Evolutionary conservation across 2,329 filamentous ascomycete species (phyloP), one percentile per base, ranked within the genome.

Genomic region (Nannizziopsis arthrosporioides): DNA sequence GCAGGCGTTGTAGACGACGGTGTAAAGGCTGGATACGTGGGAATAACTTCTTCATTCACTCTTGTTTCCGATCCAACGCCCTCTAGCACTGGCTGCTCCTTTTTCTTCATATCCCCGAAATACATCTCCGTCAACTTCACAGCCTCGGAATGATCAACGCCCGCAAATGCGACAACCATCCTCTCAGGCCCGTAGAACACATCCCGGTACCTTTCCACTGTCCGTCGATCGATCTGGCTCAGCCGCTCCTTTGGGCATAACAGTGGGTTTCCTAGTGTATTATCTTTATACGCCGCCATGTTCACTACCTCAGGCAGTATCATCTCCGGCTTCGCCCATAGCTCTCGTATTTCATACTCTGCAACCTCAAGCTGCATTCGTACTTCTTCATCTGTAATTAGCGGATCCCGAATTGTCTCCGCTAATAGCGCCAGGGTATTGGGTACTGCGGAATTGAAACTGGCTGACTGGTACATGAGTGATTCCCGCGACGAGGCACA

Each of bases 381-480:
- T 0, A 98, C 85, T 67, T 98, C 92, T 15, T 85, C 80, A 19
- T 93, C 84, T 7, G 86, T 93, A 56, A 96, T 83, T 48, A 76
- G 67, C 5, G 92, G 87, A 56, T 93, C 78, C 50, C 87, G 83
- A 53, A 98, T 93, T 30, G 92, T 96, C 66, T 98, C 92, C 51
- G 92, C 90, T 36, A 98, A 77, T 14, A 98, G 70, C 27, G 76
- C 86, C 18, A 94, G 78, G 10, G 90, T 87, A 7, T 80, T 80
- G 5, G 85, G 82, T 7, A 98, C 88, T 14, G 87, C 83, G 19
- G 82, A 83, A 72, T 98, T 98, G 77, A 98, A 98, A 27, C 89
- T 95, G 19, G 92, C 92, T 1, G 88, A 86, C 68, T 98, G 92
- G 72, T 98, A 98, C 92, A 98, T 98, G 69, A 98, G 78, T 49